Evolutionary conservation across 805 yeast species (phyloP).

Genomic region (Priceomyces fermenticarens): DNA sequence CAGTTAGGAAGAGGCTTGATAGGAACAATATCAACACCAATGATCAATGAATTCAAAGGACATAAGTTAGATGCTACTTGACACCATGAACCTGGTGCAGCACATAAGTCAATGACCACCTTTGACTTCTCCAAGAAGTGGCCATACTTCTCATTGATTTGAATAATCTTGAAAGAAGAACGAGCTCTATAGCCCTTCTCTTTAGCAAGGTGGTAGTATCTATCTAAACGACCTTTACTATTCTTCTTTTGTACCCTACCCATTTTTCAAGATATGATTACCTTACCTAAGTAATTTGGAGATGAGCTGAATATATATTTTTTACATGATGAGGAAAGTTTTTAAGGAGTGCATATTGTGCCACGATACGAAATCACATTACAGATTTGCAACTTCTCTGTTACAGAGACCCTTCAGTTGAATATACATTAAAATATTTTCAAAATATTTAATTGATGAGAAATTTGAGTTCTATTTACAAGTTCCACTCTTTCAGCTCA

Average conservation of each 20-base stretch:
- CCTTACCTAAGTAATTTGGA: neutral
- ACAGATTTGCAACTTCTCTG: too few relatives aligned
- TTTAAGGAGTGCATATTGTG: neutral
- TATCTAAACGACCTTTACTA: conserved; percentile 98
- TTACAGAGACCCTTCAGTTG: too few relatives aligned
- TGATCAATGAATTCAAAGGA: conserved; percentile 88
- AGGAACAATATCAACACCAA: conserved; percentile 98
- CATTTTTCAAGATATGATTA: conserved; percentile 38
- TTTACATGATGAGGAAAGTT: neutral
- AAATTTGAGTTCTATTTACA: conserved; percentile 16
- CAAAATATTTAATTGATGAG: too few relatives aligned
- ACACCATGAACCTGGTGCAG: conserved; percentile 99
- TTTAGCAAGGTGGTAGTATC: conserved; percentile 92
- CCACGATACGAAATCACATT: too few relatives aligned
- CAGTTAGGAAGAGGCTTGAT: conserved; percentile 95
- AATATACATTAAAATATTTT: too few relatives aligned
- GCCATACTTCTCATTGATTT: conserved; percentile 94
- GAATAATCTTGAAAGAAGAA: conserved; percentile 93
- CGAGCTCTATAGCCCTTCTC: conserved; percentile 99
- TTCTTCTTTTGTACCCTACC: conserved; percentile 93
- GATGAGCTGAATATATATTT: conserved; percentile 6
- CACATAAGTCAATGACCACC: conserved; percentile 96
- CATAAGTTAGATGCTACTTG: conserved; percentile 94
- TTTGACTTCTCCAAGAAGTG: conserved; percentile 92
- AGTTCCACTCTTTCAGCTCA: conserved; percentile 48